These are phyloP conservation scores for Penicillium roqueforti DNA, from an alignment of 495 filamentous ascomycete genomes.

Conservation along the genomic window DNA sequence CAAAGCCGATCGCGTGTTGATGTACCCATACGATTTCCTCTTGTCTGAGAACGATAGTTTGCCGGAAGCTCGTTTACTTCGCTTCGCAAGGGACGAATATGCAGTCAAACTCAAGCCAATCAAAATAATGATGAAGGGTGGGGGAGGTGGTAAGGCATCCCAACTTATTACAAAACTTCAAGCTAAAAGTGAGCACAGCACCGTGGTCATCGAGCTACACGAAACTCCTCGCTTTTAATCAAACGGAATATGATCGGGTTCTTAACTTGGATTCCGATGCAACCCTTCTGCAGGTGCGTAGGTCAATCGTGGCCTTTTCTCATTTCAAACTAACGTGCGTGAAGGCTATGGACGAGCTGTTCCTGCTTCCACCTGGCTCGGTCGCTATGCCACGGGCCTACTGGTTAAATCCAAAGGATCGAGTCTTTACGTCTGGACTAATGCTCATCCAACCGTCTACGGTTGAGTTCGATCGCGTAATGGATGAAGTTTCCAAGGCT, in stretches of 20 bases:
- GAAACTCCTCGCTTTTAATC: conserved; percentile 62
- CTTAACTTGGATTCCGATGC: conserved; percentile 58
- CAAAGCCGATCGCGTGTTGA: conserved; percentile 55
- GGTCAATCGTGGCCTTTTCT: not conserved
- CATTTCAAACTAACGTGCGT: not conserved
- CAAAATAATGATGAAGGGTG: conserved; percentile 34
- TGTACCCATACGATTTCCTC: conserved; percentile 52
- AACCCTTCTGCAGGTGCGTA: conserved; percentile 43
- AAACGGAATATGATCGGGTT: conserved; percentile 58
- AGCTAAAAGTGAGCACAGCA: too few species aligned
- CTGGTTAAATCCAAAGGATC: conserved; percentile 49
- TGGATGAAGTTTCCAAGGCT: conserved; percentile 28
- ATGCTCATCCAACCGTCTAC: conserved; percentile 54
- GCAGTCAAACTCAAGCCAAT: conserved; percentile 53
- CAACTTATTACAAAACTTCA: too few species aligned
- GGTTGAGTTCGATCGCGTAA: conserved; percentile 43
- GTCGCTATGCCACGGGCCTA: conserved; percentile 60
- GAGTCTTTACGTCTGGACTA: conserved; percentile 48
- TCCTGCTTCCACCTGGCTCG: conserved; percentile 49
- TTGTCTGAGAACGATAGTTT: conserved; percentile 20
- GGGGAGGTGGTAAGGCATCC: conserved; percentile 28
- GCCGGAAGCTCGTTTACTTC: conserved; percentile 43
- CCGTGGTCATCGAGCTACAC: conserved; percentile 52
- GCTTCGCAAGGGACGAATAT: conserved; percentile 55
- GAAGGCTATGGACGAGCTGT: conserved; percentile 59